Percentiles rank a stretch among this genome's conserved stretches.
phyloP scores from a whole-genome alignment of 2,329 filamentous ascomycete species.

The Orbilia blumenaviensis region DNA sequence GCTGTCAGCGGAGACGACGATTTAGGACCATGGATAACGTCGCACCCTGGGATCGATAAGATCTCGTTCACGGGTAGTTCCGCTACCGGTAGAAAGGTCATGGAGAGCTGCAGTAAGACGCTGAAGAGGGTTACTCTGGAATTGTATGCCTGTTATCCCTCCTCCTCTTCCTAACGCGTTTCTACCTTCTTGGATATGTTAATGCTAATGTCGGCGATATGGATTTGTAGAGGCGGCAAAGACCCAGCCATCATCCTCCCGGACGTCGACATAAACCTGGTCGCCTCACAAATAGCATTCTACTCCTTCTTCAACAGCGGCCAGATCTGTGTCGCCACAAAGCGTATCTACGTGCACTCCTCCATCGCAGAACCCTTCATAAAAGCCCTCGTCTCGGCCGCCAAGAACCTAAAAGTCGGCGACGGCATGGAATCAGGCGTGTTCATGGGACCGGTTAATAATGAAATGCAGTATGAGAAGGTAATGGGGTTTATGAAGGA shows the following conservation, averaged over 20 bases:
- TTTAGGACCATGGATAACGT: conserved; percentile 69
- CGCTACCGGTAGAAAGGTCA: conserved; percentile 70
- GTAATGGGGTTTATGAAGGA: conserved; percentile 56
- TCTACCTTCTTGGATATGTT: background rate
- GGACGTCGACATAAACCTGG: conserved; percentile 68
- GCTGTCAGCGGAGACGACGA: conserved; percentile 70
- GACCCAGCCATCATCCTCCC: conserved; percentile 70
- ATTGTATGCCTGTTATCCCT: too few species aligned
- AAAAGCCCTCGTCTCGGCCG: conserved; percentile 64
- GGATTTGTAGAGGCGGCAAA: conserved; percentile 66
- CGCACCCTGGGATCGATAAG: conserved; percentile 70
- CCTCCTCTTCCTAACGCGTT: background rate
- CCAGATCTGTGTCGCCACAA: conserved; percentile 67
- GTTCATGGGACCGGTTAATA: conserved; percentile 56
- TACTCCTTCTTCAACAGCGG: conserved; percentile 69
- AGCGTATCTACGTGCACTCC: conserved; percentile 69
- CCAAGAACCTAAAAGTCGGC: conserved; percentile 63
- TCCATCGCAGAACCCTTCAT: conserved; percentile 66
- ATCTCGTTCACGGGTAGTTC: conserved; percentile 70
- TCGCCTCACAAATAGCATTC: conserved; percentile 65
- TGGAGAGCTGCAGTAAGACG: conserved; percentile 67
- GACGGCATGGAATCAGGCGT: conserved; percentile 59
- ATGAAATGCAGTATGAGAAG: conserved; percentile 57
- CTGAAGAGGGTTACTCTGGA: conserved; percentile 72
- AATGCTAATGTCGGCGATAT: too few species aligned